phyloP scores from a whole-genome alignment of 805 yeast species.

The Metschnikowia proteae region DNA sequence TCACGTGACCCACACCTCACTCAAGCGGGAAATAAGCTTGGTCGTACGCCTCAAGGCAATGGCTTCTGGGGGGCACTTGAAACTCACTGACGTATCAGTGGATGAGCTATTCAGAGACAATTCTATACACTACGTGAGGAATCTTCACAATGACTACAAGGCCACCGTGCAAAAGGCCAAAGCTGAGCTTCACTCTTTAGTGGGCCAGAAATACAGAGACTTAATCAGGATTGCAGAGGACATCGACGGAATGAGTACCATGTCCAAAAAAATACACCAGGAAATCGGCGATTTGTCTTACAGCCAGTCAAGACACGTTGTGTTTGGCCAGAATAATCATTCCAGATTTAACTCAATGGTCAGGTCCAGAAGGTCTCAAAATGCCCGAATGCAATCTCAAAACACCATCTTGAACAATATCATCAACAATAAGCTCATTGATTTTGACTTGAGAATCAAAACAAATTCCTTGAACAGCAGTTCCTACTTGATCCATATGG shows the following conservation, averaged over 20 bases:
- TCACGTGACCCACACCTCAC: slow-evolving; percentile 1
- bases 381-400: slow-evolving; percentile 20
- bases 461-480: slow-evolving; percentile 20
- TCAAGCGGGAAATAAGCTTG: neutral
- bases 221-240: slow-evolving; percentile 43
- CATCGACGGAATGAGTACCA: slow-evolving; percentile 29
- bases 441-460: slow-evolving; percentile 28
- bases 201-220: slow-evolving; percentile 41
- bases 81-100: slow-evolving; percentile 18
- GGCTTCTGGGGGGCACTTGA: slow-evolving; percentile 1
- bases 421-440: slow-evolving; percentile 26
- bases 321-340: slow-evolving; percentile 20
- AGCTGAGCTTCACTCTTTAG: slow-evolving; percentile 33
- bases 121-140: slow-evolving; percentile 32
- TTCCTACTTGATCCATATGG: slow-evolving; percentile 27
- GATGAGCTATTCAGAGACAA: slow-evolving; percentile 34
- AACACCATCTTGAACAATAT: slow-evolving; percentile 27
- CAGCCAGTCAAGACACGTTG: slow-evolving; percentile 25
- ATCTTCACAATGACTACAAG: slow-evolving; percentile 27
- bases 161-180: slow-evolving; percentile 27
- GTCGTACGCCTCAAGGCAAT: neutral
- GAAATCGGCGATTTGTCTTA: slow-evolving; percentile 32
- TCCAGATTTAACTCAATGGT: slow-evolving; percentile 21
- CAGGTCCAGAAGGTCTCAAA: slow-evolving; percentile 17
- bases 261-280: slow-evolving; percentile 22